Conservation (phyloP, 306 rosid species). For the Rosa lucieae region DNA sequence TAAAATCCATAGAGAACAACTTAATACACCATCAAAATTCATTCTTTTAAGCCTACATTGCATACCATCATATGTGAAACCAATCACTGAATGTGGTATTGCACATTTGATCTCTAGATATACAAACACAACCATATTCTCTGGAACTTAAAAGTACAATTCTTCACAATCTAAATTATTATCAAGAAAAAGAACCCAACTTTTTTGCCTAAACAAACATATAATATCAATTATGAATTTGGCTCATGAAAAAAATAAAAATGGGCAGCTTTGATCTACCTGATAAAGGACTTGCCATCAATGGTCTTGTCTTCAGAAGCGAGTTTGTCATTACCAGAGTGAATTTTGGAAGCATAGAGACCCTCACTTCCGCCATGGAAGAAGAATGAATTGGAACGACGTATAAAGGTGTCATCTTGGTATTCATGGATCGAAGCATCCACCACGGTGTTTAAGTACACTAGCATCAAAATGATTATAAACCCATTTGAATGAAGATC, state of each 20-base stretch:
- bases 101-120: neutral
- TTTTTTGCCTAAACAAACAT: slow-evolving; percentile 24
- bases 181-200: slow-evolving; percentile 4
- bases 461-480: slow-evolving; percentile 13
- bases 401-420: slow-evolving; percentile 53
- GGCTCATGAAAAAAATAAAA: neutral
- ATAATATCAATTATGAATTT: slow-evolving; percentile 19
- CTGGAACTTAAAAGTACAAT: neutral
- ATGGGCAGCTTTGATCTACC: slow-evolving; percentile 29
- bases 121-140: slow-evolving; percentile 5
- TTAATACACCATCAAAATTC: neutral
- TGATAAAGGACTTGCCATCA: slow-evolving; percentile 71
- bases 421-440: slow-evolving; percentile 80
- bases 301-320: slow-evolving; percentile 48
- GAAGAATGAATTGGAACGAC: slow-evolving; percentile 72
- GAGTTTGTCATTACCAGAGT: slow-evolving; percentile 24
- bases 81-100: slow-evolving; percentile 1
- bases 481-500: slow-evolving; percentile 38
- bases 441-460: slow-evolving; percentile 30
- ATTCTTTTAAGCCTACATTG: neutral
- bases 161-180: slow-evolving; percentile 9
- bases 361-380: slow-evolving; percentile 88
- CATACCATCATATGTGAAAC: neutral
- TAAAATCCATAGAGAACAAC: neutral
- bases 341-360: slow-evolving; percentile 54